phyloP scores from a whole-genome alignment of 1,284 basidiomycete species.

The Apiotrichum gamsii region DNA sequence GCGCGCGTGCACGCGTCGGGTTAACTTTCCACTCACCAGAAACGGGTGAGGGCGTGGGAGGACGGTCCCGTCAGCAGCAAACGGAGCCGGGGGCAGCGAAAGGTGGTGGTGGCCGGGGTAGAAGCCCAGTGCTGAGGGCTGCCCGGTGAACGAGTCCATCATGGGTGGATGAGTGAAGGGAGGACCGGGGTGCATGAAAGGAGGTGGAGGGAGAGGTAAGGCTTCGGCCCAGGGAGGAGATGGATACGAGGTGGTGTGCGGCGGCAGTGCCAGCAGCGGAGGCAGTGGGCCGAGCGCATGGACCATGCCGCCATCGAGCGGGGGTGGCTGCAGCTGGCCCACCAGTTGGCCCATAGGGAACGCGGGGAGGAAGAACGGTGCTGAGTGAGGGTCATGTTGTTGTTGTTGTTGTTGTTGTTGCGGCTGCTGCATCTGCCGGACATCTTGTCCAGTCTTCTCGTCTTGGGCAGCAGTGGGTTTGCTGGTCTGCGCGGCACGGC shows the following conservation, averaged over 20 bases:
- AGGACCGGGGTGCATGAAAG: not conserved
- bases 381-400: too few species aligned
- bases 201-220: conserved; percentile 5
- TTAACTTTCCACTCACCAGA: conserved; percentile 14
- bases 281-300: not conserved
- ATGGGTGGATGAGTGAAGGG: not conserved
- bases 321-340: too few species aligned
- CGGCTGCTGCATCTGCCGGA: too few species aligned
- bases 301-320: not conserved
- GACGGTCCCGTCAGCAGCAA: not conserved
- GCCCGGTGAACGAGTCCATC: not conserved
- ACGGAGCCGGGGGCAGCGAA: not conserved
- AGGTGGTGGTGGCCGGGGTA: not conserved
- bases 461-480: too few species aligned
- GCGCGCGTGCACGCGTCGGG: too few species aligned
- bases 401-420: too few species aligned
- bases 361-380: not conserved
- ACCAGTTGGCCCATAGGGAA: not conserved
- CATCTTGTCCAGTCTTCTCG: too few species aligned
- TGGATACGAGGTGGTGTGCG: too few species aligned
- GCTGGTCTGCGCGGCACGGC: too few species aligned
- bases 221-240: conserved; percentile 2
- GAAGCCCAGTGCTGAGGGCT: not conserved
- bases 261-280: too few species aligned
- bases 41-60: conserved; percentile 14